phyloP scores from a whole-genome alignment of 192 early-diverging fungal genomes.

The Podila epicladia region DNA sequence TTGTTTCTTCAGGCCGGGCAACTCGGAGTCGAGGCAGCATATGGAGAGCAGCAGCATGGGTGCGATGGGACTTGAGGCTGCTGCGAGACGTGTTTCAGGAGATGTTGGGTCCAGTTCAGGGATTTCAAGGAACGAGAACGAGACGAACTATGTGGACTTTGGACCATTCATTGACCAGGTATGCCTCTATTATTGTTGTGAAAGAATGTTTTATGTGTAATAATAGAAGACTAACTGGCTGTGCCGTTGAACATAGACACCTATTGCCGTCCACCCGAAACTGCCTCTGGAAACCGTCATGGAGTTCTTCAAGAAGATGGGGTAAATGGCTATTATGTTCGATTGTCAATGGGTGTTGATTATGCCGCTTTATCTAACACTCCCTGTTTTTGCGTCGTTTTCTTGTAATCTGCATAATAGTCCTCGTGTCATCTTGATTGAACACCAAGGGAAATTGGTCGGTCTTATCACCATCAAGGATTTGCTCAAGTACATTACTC shows the following conservation, averaged over 20 bases:
- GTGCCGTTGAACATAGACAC: constrained; percentile 52
- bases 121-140: constrained; percentile 14
- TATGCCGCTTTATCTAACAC: too few species aligned
- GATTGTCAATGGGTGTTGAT: too few species aligned
- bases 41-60: constrained; percentile 27
- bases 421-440: constrained; percentile 76
- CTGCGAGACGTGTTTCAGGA: background rate
- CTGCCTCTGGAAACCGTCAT: constrained; percentile 77
- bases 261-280: constrained; percentile 75
- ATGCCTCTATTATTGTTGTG: constrained; percentile 2
- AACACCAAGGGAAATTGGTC: constrained; percentile 66
- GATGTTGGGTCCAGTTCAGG: constrained; percentile 3
- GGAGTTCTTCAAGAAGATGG: constrained; percentile 88
- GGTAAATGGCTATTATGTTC: constrained; percentile 29
- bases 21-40: constrained; percentile 44
- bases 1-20: constrained; percentile 59
- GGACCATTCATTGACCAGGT: constrained; percentile 66
- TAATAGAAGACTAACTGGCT: constrained; percentile 1
- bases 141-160: constrained; percentile 59
- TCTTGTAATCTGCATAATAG: constrained; percentile 20
- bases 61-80: constrained; percentile 19
- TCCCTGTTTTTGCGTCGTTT: too few species aligned
- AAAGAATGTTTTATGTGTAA: background rate
- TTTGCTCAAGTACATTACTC: constrained; percentile 68
- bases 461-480: constrained; percentile 85